Evolutionary conservation across 352 stramenopile genomes (phyloP).

Genomic region (Phytopythium helicoides): DNA sequence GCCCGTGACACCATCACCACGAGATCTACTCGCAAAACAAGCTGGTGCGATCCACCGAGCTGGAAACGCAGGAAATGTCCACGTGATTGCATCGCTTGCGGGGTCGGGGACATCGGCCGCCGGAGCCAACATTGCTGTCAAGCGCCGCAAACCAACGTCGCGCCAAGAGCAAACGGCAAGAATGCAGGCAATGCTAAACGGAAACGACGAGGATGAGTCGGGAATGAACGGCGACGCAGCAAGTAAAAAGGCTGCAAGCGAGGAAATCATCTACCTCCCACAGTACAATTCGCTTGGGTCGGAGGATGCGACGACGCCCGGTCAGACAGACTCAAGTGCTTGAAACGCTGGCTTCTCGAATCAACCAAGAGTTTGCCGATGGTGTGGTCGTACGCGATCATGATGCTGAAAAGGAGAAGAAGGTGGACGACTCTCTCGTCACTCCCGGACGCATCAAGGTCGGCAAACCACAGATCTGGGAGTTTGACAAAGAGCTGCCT

Average conservation of each 20-base stretch:
- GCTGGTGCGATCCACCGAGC: conserved; percentile 32
- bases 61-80: conserved; percentile 23
- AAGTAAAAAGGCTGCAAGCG: not conserved
- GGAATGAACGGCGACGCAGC: not conserved
- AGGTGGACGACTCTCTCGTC: conserved; percentile 20
- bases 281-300: conserved; percentile 67
- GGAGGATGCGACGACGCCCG: conserved; percentile 48
- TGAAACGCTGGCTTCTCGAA: conserved; percentile 47
- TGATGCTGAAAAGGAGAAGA: conserved; percentile 14
- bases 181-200: conserved; percentile 13
- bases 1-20: conserved; percentile 30
- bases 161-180: conserved; percentile 16
- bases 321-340: conserved; percentile 49
- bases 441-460: conserved; percentile 41
- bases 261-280: conserved; percentile 39
- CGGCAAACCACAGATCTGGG: conserved; percentile 41
- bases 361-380: conserved; percentile 57
- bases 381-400: conserved; percentile 34
- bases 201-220: not conserved
- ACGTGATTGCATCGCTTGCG: conserved; percentile 12
- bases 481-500: conserved; percentile 29
- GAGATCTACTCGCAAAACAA: conserved; percentile 42
- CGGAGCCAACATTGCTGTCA: not conserved
- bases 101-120: not conserved
- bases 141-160: conserved; percentile 7